Conservation (phyloP, 1,284 basidiomycete genomes). For the Tilletia horrida region DNA sequence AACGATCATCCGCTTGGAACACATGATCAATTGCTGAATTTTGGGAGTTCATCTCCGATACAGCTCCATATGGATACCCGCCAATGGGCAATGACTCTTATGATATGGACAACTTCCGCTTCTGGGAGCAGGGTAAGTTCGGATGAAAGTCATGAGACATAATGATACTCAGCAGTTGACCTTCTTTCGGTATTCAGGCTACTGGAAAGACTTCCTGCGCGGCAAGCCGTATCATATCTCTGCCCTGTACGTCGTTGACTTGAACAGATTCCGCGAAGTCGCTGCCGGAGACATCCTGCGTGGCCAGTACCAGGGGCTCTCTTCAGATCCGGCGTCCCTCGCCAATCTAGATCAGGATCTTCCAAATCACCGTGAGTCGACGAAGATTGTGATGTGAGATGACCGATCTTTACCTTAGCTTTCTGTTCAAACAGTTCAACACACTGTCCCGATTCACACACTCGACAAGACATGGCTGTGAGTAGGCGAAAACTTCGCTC, state of each 20-base stretch:
- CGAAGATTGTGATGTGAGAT: constrained; percentile 62
- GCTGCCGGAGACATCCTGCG: constrained; percentile 76
- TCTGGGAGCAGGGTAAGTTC: constrained; percentile 77
- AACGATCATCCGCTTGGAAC: not conserved
- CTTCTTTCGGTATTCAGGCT: constrained; percentile 25
- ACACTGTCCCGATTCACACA: constrained; percentile 43
- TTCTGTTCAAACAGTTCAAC: constrained; percentile 28
- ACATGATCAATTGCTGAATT: constrained; percentile 1
- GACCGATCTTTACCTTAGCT: constrained; percentile 49
- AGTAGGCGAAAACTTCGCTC: not conserved
- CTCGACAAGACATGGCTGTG: constrained; percentile 47
- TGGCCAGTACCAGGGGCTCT: constrained; percentile 85
- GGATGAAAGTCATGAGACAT: not conserved
- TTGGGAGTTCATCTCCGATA: not conserved
- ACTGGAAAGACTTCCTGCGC: constrained; percentile 48
- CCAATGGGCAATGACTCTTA: constrained; percentile 93
- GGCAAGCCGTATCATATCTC: constrained; percentile 47
- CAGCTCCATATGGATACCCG: constrained; percentile 65
- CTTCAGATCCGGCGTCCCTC: constrained; percentile 85
- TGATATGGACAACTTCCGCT: constrained; percentile 92
- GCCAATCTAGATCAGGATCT: constrained; percentile 84
- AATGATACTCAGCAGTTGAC: not conserved
- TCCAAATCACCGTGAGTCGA: constrained; percentile 35
- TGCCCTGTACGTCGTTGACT: constrained; percentile 90
- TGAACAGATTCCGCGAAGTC: constrained; percentile 82